These are phyloP conservation scores for Amborella trichopoda DNA, from an alignment of 164 flowering plant species.

Conservation along the genomic window DNA sequence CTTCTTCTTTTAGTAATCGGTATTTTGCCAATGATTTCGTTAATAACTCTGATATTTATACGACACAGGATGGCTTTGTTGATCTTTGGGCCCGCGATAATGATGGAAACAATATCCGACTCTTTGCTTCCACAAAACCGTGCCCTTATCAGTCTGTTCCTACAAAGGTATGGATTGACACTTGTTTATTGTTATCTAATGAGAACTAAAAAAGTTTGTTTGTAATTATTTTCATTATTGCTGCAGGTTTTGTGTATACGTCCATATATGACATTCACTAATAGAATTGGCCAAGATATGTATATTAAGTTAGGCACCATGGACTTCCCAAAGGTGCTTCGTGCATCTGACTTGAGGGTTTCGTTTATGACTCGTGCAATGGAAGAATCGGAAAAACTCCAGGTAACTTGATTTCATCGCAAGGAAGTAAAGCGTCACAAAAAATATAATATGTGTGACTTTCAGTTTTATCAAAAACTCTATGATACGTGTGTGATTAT, in stretches of 20 bases:
- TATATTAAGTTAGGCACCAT: slow-evolving; percentile 48
- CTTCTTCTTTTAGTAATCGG: too few relatives aligned
- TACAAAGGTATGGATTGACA: slow-evolving; percentile 51
- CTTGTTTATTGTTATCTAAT: not conserved
- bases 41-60: not conserved
- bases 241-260: slow-evolving; percentile 65
- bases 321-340: slow-evolving; percentile 71
- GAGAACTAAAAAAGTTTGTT: not conserved
- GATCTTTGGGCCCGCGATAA: slow-evolving; percentile 70
- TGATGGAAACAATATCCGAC: slow-evolving; percentile 63
- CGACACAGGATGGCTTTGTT: slow-evolving; percentile 73
- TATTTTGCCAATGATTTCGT: not conserved
- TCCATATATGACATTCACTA: slow-evolving; percentile 92
- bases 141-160: slow-evolving; percentile 82
- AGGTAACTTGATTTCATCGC: slow-evolving; percentile 48
- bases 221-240: not conserved
- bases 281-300: slow-evolving; percentile 71
- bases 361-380: slow-evolving; percentile 46
- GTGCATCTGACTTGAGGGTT: slow-evolving; percentile 63
- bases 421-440: too few relatives aligned
- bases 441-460: too few relatives aligned
- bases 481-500: too few relatives aligned
- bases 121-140: slow-evolving; percentile 79
- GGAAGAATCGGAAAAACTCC: slow-evolving; percentile 44
- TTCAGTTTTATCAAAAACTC: too few relatives aligned